phyloP scores from a whole-genome alignment of 305 asterid species.

The Fraxinus baroniana region DNA sequence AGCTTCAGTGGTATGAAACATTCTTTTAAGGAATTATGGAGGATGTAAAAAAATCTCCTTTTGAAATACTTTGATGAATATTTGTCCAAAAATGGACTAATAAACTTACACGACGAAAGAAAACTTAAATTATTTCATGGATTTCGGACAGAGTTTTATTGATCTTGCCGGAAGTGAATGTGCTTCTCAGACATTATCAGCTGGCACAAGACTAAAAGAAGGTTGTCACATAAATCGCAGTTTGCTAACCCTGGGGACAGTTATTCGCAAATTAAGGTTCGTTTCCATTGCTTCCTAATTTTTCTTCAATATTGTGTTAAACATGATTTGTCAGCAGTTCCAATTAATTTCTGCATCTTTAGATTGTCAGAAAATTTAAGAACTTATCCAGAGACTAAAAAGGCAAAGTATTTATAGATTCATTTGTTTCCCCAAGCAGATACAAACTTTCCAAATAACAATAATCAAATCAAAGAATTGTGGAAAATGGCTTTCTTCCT shows the following conservation, averaged over 20 bases:
- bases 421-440: conserved; percentile 54
- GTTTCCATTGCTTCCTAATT: not conserved
- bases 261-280: conserved; percentile 89
- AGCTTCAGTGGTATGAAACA: conserved; percentile 81
- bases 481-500: not conserved
- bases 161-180: conserved; percentile 99
- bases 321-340: not conserved
- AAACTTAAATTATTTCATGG: not conserved
- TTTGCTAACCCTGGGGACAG: conserved; percentile 86
- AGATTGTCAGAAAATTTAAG: not conserved
- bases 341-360: not conserved
- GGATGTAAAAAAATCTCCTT: not conserved
- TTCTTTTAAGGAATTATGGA: not conserved
- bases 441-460: conserved; percentile 47
- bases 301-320: not conserved
- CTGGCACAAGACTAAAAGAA: conserved; percentile 68
- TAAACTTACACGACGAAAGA: not conserved
- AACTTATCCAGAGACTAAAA: not conserved
- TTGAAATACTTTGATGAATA: not conserved
- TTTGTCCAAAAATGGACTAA: not conserved
- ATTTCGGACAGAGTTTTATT: conserved; percentile 60
- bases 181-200: conserved; percentile 65
- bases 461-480: conserved; percentile 39
- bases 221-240: conserved; percentile 95
- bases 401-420: not conserved